Conservation (phyloP, 1,284 basidiomycete species). For the Trichosporon coremiiforme region DNA sequence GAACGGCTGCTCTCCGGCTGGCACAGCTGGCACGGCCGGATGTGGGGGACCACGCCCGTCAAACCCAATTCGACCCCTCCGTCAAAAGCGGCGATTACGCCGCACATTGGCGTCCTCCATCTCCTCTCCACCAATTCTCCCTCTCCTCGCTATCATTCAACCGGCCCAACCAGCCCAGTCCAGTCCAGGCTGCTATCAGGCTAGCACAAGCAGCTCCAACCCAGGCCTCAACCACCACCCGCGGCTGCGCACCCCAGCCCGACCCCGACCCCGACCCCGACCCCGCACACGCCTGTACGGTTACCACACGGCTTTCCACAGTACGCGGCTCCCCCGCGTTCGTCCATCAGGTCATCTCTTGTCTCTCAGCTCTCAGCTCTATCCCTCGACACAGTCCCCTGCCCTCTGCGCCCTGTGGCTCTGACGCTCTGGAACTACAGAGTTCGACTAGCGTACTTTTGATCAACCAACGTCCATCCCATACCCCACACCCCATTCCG, state of each 20-base stretch:
- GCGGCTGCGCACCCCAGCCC: neutral
- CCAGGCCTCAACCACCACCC: neutral
- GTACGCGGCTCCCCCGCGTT: neutral
- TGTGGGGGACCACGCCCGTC: constrained; percentile 1
- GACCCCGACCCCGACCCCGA: too few relatives aligned
- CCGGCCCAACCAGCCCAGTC: too few relatives aligned
- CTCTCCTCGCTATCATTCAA: neutral
- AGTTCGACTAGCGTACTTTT: constrained; percentile 1
- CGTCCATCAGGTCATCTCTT: neutral
- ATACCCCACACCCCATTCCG: neutral
- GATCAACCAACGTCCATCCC: neutral
- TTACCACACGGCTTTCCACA: neutral
- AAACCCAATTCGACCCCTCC: neutral
- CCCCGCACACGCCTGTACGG: neutral
- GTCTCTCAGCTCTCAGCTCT: neutral
- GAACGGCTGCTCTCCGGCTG: neutral
- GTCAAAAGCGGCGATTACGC: neutral
- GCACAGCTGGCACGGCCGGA: neutral
- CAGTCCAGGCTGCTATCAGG: too few relatives aligned
- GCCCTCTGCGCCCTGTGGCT: neutral
- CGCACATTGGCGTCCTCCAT: neutral
- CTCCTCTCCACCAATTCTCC: neutral
- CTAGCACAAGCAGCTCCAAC: too few relatives aligned
- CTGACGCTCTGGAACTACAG: neutral
- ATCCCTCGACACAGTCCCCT: neutral